Evolutionary conservation across 1,284 basidiomycete genomes (phyloP), one percentile per base, ranked within the genome.

Genomic region (Ganoderma lingzhi): DNA sequence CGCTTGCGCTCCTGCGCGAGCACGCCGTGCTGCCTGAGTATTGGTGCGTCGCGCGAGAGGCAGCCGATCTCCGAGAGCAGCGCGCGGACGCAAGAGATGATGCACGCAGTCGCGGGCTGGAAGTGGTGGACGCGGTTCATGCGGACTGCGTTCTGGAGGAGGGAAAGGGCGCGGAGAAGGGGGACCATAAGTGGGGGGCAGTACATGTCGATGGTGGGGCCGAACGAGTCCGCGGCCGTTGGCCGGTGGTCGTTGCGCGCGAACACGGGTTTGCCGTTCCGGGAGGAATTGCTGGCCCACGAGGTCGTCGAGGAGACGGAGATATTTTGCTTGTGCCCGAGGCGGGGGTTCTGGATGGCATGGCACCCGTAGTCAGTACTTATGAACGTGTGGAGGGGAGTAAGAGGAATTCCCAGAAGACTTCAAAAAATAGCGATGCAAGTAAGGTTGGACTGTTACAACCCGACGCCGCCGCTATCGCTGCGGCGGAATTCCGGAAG

Each of bases 21-120:
- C 1, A 85, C 74, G 0, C 93, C 88, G 75, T 91, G 90, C 35
- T 85, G 84, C 67, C 87, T 87, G 41, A 99, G 86, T 15, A 93
- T 82, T 0, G 86, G 84, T 0, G 95, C 93, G 71, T 97, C 95
- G 68, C 95, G 93, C 44, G 91, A 90, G 35, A 98, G 85, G 72
- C 96, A 98, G 71, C 94, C 94, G 15, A 96, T 93, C 12, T 93
- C 89, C 35, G 91, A 89, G 53, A 99, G 87, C 19, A 97, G 91
- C 32, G 92, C 90, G n/a, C 97, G 93, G 48, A 99, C 96, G 65
- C 95, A 95, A 3, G 96, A 96, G 75, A 99, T 97, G 73, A 99
- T 94, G 78, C 93, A 96, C 8, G 93, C 93, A 1, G 93, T 92
- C 2, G 93, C 91, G 23, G 93, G 93, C 76, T 93, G 92, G 76